A percentile compares a stretch with the other conserved stretches of the same genome.
These are phyloP conservation scores for Citrus maxima DNA, from an alignment of 345 rosid genomes.

Conservation along the genomic window DNA sequence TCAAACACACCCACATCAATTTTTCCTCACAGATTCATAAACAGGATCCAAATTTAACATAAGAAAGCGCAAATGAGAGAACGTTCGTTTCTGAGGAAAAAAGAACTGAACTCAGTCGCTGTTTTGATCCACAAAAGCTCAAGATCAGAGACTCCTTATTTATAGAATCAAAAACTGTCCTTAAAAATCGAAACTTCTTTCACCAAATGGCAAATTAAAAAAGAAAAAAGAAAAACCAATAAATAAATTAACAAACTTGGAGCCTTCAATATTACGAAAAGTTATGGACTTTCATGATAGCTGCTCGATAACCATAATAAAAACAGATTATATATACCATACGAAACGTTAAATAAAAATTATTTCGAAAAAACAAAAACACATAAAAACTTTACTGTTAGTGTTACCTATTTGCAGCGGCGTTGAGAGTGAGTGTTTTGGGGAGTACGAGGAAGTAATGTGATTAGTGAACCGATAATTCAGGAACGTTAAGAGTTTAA, in stretches of 20 bases:
- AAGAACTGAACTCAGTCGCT: slow-evolving; percentile 7
- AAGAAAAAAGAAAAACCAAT: neutral
- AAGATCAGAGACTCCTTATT: slow-evolving; percentile 30
- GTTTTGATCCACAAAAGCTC: slow-evolving; percentile 20
- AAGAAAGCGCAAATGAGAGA: neutral
- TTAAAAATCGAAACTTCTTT: slow-evolving; percentile 23
- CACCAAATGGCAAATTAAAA: slow-evolving; percentile 24
- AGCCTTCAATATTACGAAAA: slow-evolving; percentile 49
- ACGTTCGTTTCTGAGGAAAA: slow-evolving; percentile 9
- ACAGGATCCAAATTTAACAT: slow-evolving; percentile 1
- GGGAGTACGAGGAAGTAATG: neutral
- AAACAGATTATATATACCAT: slow-evolving; percentile 12
- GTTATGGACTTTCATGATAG: slow-evolving; percentile 25
- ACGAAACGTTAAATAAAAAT: slow-evolving; percentile 18
- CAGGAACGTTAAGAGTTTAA: neutral
- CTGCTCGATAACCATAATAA: slow-evolving; percentile 28
- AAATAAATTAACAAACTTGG: slow-evolving; percentile 15
- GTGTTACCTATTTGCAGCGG: neutral
- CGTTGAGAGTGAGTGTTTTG: neutral
- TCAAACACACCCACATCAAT: neutral
- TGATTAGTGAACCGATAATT: slow-evolving; percentile 4
- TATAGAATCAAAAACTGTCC: slow-evolving; percentile 29
- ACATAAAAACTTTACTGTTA: neutral
- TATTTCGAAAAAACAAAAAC: neutral
- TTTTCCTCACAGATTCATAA: neutral